Conservation (phyloP, 495 filamentous ascomycete genomes). For the Penicillium manginii region DNA sequence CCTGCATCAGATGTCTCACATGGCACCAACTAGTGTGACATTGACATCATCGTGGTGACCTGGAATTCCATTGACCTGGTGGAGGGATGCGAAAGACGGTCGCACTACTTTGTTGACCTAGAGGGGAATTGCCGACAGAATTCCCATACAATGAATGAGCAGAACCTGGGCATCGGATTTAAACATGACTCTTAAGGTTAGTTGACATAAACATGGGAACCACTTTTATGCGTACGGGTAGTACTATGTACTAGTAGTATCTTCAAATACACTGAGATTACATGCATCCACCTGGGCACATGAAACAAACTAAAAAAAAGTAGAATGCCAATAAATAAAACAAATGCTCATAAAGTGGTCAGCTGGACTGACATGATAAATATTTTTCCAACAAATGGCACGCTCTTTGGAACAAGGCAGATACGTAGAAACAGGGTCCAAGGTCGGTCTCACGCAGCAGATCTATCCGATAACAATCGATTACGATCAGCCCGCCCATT, state of each 20-base stretch:
- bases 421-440: not conserved
- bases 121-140: not conserved
- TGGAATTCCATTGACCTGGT: constrained; percentile 29
- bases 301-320: not conserved
- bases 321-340: not conserved
- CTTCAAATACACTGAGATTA: not conserved
- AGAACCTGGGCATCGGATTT: not conserved
- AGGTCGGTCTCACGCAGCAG: constrained; percentile 8
- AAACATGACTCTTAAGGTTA: constrained; percentile 6
- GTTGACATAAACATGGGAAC: too few relatives aligned
- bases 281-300: not conserved
- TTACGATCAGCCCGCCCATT: not conserved
- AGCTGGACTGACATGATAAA: not conserved
- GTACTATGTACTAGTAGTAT: too few relatives aligned
- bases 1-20: constrained; percentile 44
- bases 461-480: constrained; percentile 4
- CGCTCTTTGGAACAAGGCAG: not conserved
- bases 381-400: too few relatives aligned
- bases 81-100: constrained; percentile 17
- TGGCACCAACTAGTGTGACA: constrained; percentile 22
- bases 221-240: too few relatives aligned
- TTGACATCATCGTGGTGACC: constrained; percentile 19
- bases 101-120: constrained; percentile 14
- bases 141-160: not conserved
- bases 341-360: not conserved